Base-by-base conservation (phyloP, 2,329 filamentous ascomycete species). In the Fonsecaea multimorphosa region DNA sequence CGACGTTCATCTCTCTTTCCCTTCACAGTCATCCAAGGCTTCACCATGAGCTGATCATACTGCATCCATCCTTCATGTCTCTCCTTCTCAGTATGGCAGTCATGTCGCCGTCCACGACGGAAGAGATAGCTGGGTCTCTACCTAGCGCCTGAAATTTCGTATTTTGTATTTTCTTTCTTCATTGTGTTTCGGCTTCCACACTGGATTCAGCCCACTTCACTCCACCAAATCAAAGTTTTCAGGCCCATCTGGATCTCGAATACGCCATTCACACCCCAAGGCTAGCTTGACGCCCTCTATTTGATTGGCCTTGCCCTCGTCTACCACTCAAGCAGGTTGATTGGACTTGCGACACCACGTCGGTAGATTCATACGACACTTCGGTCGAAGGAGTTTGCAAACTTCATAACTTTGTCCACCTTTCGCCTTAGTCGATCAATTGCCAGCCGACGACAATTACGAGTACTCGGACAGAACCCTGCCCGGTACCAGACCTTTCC, bases 241-340 rank as follows among this genome's bases (percentile, higher is more conserved):
- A 49, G 44, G 9, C 22, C 44, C 9, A 8, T 49, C 44, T 49
- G 19, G 44, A 49, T 49, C 44, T 49, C 44, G 19, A 49, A 49
- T 12, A 12, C 44, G 9, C 19, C 19, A 49, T 49, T 27, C 44
- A 8, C 9, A 14, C 44, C 19, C 38, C 38, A n/a, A 40, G 14
- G 7, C 27, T 54, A 29, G 24, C 51, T n/a, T 19, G 19, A 16
- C 53, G 31, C 22, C 53, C 29, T 56, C 29, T 38, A 14, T 38
- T 38, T 56, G 36, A 27, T 56, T 56, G 31, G 53, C n/a, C 24
- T 56, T 36, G 7, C 9, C 2, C 53, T 56, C 32, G 53, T 56
- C 53, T 49, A 14, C 44, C 44, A 49, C 44, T 49, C 44, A 49
- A 22, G 44, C 44, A 3, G 19, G 11, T 3, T 22, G 19, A 49